Percentiles rank a stretch among this genome's conserved stretches.
Evolutionary conservation across 345 rosid species (phyloP).

Genomic region (Salix suchowensis): DNA sequence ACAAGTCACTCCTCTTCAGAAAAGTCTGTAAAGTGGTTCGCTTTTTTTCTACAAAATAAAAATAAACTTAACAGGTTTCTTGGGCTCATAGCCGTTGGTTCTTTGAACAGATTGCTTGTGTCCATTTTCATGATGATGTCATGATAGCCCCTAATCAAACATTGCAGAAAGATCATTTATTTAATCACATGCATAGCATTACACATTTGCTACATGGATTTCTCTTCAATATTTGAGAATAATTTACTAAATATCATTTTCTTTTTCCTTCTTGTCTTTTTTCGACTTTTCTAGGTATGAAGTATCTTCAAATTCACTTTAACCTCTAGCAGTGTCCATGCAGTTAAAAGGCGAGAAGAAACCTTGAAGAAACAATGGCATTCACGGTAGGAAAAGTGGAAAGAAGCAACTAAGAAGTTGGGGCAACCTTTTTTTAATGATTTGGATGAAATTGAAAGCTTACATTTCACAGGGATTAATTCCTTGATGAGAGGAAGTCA

Average conservation of each 20-base stretch:
- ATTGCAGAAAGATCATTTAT: not conserved
- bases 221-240: not conserved
- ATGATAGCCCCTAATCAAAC: not conserved
- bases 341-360: conserved; percentile 1
- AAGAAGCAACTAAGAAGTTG: too few relatives aligned
- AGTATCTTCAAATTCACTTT: conserved; percentile 4
- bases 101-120: conserved; percentile 1
- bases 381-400: too few relatives aligned
- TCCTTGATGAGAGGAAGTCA: too few relatives aligned
- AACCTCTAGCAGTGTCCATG: not conserved
- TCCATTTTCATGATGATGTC: not conserved
- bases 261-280: conserved; percentile 9
- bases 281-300: not conserved
- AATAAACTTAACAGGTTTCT: not conserved
- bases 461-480: too few relatives aligned
- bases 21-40: too few relatives aligned
- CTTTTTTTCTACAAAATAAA: too few relatives aligned
- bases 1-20: not conserved
- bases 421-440: too few relatives aligned
- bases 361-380: not conserved
- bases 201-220: too few relatives aligned
- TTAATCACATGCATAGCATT: not conserved
- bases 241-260: not conserved
- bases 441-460: too few relatives aligned
- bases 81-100: conserved; percentile 37